A percentile compares a stretch with the other conserved stretches of the same genome.
Conservation (phyloP, 129 eudicot species). For the Artemisia tridentata region DNA sequence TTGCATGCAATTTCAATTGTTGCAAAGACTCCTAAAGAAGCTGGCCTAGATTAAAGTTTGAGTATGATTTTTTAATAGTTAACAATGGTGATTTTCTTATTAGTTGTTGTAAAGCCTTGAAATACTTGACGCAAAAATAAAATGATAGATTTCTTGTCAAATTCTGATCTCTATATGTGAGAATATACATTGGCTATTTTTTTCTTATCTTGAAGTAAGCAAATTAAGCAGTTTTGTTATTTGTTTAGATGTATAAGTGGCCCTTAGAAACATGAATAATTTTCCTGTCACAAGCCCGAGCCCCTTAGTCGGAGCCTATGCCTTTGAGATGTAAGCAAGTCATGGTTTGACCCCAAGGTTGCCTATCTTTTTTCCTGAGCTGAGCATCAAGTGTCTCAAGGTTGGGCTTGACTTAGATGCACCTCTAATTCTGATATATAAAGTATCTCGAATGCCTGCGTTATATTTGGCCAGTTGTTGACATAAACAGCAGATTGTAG, state of each 20-base stretch:
- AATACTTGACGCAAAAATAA: background rate
- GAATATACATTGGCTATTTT: too few relatives aligned
- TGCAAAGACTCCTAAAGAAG: conserved; percentile 75
- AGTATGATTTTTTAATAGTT: conserved; percentile 6
- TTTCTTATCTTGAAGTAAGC: background rate
- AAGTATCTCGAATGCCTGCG: background rate
- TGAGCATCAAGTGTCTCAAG: background rate
- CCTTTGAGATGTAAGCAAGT: too few relatives aligned
- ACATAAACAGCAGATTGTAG: background rate
- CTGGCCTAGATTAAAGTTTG: conserved; percentile 25
- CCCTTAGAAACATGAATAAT: too few relatives aligned
- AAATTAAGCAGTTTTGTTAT: background rate
- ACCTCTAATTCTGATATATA: background rate
- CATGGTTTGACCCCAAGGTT: too few relatives aligned
- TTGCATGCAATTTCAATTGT: conserved; percentile 68
- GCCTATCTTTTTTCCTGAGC: too few relatives aligned
- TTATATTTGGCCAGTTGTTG: background rate
- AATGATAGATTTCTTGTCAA: background rate
- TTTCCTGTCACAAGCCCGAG: too few relatives aligned
- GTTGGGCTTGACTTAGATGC: conserved; percentile 5
- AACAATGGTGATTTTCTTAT: background rate
- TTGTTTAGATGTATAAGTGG: too few relatives aligned
- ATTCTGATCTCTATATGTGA: too few relatives aligned
- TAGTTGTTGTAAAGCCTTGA: conserved; percentile 1
- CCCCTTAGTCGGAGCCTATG: too few relatives aligned